These are phyloP conservation scores for Coemansia sp. DNA, from an alignment of 192 early-diverging fungal genomes.

Conservation along the genomic window DNA sequence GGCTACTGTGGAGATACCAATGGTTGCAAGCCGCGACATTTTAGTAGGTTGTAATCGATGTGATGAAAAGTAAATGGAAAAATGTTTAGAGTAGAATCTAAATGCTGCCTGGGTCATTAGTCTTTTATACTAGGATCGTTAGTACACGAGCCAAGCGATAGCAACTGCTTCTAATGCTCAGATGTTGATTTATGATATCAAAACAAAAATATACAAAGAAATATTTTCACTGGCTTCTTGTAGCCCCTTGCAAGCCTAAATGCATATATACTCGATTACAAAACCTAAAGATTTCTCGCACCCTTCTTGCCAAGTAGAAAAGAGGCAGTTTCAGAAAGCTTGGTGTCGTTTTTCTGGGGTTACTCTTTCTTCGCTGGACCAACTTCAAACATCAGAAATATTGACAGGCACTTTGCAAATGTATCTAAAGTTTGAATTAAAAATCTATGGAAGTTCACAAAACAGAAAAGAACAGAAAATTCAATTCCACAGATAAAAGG, in stretches of 20 bases:
- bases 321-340: background rate
- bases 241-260: too few relatives aligned
- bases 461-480: background rate
- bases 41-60: background rate
- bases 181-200: background rate
- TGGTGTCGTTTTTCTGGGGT: too few relatives aligned
- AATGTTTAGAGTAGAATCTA: background rate
- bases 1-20: background rate
- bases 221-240: background rate
- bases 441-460: too few relatives aligned
- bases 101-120: too few relatives aligned
- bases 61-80: background rate
- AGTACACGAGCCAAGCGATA: too few relatives aligned
- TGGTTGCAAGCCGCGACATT: slow-evolving; percentile 1
- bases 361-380: too few relatives aligned
- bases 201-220: background rate
- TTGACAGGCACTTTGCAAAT: background rate
- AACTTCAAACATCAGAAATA: background rate
- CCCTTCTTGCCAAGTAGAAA: background rate
- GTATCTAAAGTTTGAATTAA: too few relatives aligned
- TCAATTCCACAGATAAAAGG: background rate
- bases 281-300: background rate
- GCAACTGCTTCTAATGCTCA: too few relatives aligned
- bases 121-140: background rate
- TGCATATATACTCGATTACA: background rate